Evolutionary conservation across 2,329 filamentous ascomycete genomes (phyloP), one percentile per base, ranked within the genome.

Genomic region (Volutella citrinella): DNA sequence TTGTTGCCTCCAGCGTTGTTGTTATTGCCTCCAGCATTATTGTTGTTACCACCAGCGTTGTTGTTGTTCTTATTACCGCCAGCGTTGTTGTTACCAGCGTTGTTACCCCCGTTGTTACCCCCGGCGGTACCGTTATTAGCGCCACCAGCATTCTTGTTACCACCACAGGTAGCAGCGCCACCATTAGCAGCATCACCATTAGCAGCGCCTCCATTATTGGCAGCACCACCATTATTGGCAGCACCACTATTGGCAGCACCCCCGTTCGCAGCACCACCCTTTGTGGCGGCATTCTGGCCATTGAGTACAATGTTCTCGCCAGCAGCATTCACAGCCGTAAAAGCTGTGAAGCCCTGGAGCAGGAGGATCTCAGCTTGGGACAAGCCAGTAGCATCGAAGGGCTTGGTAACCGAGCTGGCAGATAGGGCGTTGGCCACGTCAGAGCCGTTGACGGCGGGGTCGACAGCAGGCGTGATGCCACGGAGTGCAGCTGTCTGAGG

Each of bases 401-500:
- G 78, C 5, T 59, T 68, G n/a, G 54, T 55, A 27, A 72, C 55
- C 5, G 76, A 81, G 16, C 59, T 58, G 4, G 60, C 63, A 12
- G 79, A 78, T 55, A 81, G 74, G 40, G 74, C 72, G 42, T 84
- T 84, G 55, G 78, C 76, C 10, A 64, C 49, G 34, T 71, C 78
- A 15, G 75, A 64, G 37, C 72, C 76, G 32, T 50, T 64, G 23
- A 84, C 78, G 41, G 63, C 74, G 4, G 82, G 81, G 56, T 86
- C 82, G 42, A 86, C 73, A 12, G 82, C 67, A 17, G 82, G 81
- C 5, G 83, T 68, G 36, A 87, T 79, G 42, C 82, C 82, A 25
- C 82, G 70, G 19, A 86, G 75, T 34, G 69, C 69, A 16, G 62
- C 60, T 7, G 76, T 83, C 19, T 67, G 72, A 10, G 82, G 82